phyloP scores from a whole-genome alignment of 192 early-diverging fungal genomes.

The Lobosporangium transversale region DNA sequence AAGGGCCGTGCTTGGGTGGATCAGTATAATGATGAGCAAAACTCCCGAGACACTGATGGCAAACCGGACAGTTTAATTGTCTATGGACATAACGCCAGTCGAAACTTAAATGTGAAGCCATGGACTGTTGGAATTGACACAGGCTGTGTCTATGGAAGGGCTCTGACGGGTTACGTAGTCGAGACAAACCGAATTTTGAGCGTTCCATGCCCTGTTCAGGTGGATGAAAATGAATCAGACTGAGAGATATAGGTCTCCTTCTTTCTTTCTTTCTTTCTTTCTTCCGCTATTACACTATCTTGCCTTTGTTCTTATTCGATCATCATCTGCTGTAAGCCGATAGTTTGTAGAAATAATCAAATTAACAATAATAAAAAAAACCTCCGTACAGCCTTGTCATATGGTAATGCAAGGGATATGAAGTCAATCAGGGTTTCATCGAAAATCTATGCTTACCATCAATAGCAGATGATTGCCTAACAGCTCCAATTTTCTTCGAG shows the following conservation, averaged over 20 bases:
- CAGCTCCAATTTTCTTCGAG: too few species aligned
- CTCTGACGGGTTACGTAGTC: slow-evolving; percentile 25
- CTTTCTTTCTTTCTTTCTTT: background rate
- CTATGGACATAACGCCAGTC: slow-evolving; percentile 77
- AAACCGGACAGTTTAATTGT: slow-evolving; percentile 33
- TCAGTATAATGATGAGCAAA: slow-evolving; percentile 42
- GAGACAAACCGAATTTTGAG: slow-evolving; percentile 6
- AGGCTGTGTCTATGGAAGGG: slow-evolving; percentile 73
- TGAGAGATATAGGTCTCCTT: background rate
- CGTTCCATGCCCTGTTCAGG: background rate
- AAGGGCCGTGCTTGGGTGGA: slow-evolving; percentile 54
- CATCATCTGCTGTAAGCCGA: too few species aligned
- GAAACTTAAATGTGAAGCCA: slow-evolving; percentile 62
- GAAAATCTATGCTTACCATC: too few species aligned
- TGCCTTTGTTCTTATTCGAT: too few species aligned
- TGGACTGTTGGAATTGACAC: slow-evolving; percentile 72
- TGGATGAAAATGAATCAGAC: background rate
- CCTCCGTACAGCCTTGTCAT: too few species aligned
- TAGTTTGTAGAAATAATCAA: too few species aligned
- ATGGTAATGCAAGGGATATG: too few species aligned
- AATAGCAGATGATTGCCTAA: too few species aligned
- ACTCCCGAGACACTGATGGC: background rate
- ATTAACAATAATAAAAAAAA: too few species aligned
- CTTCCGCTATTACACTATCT: too few species aligned
- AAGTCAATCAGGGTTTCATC: too few species aligned